These are phyloP conservation scores for Rosa persica DNA, from an alignment of 306 rosid species.

Conservation along the genomic window DNA sequence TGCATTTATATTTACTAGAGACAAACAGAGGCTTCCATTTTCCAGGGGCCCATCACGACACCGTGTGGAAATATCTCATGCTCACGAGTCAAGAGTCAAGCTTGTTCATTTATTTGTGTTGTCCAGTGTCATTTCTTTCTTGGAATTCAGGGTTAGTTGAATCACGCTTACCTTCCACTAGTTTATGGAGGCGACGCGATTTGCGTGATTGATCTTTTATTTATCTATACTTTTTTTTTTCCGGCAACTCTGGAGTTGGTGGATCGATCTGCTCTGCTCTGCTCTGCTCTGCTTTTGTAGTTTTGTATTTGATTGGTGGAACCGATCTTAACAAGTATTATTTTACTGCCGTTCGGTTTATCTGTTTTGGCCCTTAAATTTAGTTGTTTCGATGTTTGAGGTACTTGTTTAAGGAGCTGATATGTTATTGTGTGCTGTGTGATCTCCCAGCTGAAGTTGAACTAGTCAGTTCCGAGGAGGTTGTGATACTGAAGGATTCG, in stretches of 20 bases:
- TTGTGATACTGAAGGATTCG: neutral
- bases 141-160: neutral
- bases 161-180: neutral
- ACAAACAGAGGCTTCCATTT: neutral
- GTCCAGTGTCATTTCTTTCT: neutral
- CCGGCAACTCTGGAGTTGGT: neutral
- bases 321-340: neutral
- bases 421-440: neutral
- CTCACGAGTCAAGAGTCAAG: neutral
- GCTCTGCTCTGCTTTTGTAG: neutral
- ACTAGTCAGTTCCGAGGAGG: neutral
- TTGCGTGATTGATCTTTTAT: neutral
- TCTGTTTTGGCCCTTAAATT: neutral
- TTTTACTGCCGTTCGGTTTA: neutral
- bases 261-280: neutral
- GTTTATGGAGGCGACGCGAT: neutral
- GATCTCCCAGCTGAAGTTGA: constrained; percentile 15
- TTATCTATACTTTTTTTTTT: neutral
- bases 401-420: neutral
- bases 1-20: neutral
- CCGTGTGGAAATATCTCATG: neutral
- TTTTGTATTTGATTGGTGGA: neutral
- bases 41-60: neutral
- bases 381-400: neutral
- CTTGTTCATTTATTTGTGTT: neutral